phyloP scores from a whole-genome alignment of 23 red algal genomes.

The Agarophyton chilense region DNA sequence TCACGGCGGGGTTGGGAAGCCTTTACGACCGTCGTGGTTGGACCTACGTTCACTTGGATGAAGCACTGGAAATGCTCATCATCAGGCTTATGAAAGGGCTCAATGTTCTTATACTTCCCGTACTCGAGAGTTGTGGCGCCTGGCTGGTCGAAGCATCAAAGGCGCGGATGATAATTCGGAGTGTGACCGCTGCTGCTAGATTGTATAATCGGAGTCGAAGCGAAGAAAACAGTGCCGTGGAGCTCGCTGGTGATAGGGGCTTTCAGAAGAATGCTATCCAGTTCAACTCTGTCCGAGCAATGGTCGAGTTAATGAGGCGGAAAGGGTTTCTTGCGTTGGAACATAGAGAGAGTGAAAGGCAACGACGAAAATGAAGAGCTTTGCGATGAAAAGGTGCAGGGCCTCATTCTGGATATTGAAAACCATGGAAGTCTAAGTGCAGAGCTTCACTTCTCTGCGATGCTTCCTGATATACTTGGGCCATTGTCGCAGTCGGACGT shows the following conservation, averaged over 20 bases:
- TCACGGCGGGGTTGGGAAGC: neutral
- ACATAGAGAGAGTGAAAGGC: neutral
- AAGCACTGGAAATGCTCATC: constrained; percentile 19
- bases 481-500: neutral
- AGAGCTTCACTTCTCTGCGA: neutral
- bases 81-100: constrained; percentile 18
- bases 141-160: neutral
- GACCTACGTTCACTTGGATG: constrained; percentile 18
- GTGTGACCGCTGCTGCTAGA: neutral
- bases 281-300: neutral
- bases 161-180: neutral
- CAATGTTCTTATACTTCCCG: neutral
- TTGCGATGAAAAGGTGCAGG: neutral
- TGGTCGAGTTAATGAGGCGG: neutral
- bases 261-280: neutral
- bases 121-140: neutral
- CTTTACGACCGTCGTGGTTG: neutral
- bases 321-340: neutral
- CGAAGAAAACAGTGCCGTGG: neutral
- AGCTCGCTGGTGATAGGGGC: neutral
- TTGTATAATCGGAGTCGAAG: neutral
- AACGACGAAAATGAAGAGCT: neutral
- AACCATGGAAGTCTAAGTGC: neutral
- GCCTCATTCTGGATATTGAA: neutral
- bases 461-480: constrained; percentile 9